These are phyloP conservation scores for Leishmania amazonensis DNA, from an alignment of 208 protist species.

Conservation along the genomic window DNA sequence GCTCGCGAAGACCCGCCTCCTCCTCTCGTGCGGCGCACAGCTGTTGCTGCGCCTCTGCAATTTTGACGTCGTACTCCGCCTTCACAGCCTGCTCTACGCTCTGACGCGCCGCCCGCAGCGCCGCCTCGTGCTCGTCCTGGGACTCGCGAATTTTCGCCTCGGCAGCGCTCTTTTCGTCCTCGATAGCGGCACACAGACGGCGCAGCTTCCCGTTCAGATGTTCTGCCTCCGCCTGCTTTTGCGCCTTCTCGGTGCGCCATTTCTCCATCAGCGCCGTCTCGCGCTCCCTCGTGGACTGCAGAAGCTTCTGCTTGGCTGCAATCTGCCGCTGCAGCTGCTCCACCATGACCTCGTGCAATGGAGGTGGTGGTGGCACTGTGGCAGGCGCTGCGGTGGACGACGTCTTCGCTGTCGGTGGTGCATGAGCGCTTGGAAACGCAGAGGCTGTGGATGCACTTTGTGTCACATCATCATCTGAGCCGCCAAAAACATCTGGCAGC, in stretches of 20 bases:
- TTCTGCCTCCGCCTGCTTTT: constrained; percentile 69
- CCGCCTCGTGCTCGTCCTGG: constrained; percentile 56
- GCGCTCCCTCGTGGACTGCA: constrained; percentile 47
- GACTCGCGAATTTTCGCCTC: constrained; percentile 50
- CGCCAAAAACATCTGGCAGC: constrained; percentile 28
- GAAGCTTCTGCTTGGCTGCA: constrained; percentile 59
- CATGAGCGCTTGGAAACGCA: not conserved
- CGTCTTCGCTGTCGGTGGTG: not conserved
- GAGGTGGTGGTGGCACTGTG: not conserved
- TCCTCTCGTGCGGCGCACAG: constrained; percentile 48
- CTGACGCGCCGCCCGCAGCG: constrained; percentile 46
- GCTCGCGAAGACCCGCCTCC: constrained; percentile 47
- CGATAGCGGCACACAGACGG: constrained; percentile 43
- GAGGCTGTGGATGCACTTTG: not conserved
- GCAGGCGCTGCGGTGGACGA: not conserved
- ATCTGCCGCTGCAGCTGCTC: constrained; percentile 62
- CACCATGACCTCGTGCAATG: constrained; percentile 42
- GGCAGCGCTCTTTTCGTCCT: constrained; percentile 57
- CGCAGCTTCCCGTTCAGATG: constrained; percentile 67
- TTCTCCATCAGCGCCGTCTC: constrained; percentile 60
- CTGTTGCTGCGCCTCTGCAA: constrained; percentile 38
- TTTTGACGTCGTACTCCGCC: constrained; percentile 52
- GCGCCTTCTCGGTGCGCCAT: constrained; percentile 68
- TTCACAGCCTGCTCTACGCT: constrained; percentile 54
- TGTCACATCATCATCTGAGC: constrained; percentile 5